Conservation (phyloP, 192 early-diverging fungal species). For the Gorgonomyces haynaldii region DNA sequence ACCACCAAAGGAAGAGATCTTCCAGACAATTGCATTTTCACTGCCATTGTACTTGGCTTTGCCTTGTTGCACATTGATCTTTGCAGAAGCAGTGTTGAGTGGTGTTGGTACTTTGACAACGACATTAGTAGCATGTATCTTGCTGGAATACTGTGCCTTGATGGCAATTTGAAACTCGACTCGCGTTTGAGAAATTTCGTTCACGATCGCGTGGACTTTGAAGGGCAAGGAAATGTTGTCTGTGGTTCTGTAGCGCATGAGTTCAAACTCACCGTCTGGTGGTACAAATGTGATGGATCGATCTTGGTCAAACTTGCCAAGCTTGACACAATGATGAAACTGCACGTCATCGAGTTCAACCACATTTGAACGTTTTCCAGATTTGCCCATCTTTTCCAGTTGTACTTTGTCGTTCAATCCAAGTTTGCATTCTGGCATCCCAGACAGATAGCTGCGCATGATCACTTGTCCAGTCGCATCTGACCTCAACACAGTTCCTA, state of each 20-base stretch:
- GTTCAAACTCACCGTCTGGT: constrained; percentile 92
- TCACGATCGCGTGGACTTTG: constrained; percentile 84
- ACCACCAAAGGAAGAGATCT: constrained; percentile 26
- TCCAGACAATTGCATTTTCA: constrained; percentile 93
- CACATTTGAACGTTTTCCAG: constrained; percentile 7
- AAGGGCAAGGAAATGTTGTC: constrained; percentile 95
- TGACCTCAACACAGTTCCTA: constrained; percentile 65
- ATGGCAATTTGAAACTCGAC: constrained; percentile 87
- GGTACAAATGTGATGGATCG: constrained; percentile 96
- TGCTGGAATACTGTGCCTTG: constrained; percentile 78
- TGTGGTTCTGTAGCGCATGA: constrained; percentile 79
- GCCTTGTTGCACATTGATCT: constrained; percentile 65
- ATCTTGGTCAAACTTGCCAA: constrained; percentile 84
- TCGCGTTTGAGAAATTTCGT: constrained; percentile 64
- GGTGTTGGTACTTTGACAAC: constrained; percentile 82
- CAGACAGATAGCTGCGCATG: constrained; percentile 88
- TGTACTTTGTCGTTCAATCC: constrained; percentile 92
- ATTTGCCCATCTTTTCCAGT: constrained; percentile 56
- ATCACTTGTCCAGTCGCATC: constrained; percentile 85
- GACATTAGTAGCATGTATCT: constrained; percentile 84
- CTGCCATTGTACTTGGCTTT: constrained; percentile 92
- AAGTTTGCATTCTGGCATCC: constrained; percentile 96
- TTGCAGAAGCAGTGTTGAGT: constrained; percentile 72
- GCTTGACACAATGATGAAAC: constrained; percentile 96
- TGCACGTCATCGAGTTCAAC: constrained; percentile 96